Base-by-base conservation (phyloP, 1,284 basidiomycete genomes). In the Ganoderma boninense region DNA sequence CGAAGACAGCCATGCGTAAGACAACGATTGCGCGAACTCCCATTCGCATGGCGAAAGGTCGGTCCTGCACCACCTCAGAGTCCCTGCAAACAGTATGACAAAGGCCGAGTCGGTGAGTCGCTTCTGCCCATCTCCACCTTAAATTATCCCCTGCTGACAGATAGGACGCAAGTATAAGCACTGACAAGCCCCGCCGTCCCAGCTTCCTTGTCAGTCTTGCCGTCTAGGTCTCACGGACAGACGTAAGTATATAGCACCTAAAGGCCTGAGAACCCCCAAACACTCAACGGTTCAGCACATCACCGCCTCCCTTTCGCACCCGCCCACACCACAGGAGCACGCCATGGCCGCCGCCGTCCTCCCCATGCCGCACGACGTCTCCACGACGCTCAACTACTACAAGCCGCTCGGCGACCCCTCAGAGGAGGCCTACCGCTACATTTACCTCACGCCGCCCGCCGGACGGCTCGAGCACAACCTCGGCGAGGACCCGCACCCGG, bases 311-410 rank as follows among this genome's bases (percentile, higher is more conserved):
- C 26, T 7, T 54, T 56, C 29, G 23, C 54, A 13, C 57, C 29
- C 32, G 38, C 35, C 32, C 8, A 40, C 57, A 2, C 1, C 38
- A 7, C 38, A 38, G 2, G 20, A 60, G 35, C 57, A 60, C 35
- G 10, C 20, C 57, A 35, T 60, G 35, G 10, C 57, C 57, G 40
- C 75, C 11, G 71, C 63, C 35, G 62, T 64, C 43, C 62, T 68
- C 57, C 38, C 77, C 23, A 61, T 75, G 59, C 71, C 73, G 54
- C 75, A 69, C 63, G 76, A 78, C 68, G 70, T 78, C 29, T 68
- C 67, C n/a, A 75, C 76, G 38, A 75, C 71, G 13, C 66, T 78
- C 42, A 77, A 77, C 71, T 78, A 77, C 71, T 77, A 75, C 66
- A 59, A 54, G 4, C 77, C 76, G 4, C 64, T 72, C 57, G 75